These are phyloP conservation scores for Chaetomiaceae sp. DNA, from an alignment of 2,329 filamentous ascomycete species.

Conservation along the genomic window DNA sequence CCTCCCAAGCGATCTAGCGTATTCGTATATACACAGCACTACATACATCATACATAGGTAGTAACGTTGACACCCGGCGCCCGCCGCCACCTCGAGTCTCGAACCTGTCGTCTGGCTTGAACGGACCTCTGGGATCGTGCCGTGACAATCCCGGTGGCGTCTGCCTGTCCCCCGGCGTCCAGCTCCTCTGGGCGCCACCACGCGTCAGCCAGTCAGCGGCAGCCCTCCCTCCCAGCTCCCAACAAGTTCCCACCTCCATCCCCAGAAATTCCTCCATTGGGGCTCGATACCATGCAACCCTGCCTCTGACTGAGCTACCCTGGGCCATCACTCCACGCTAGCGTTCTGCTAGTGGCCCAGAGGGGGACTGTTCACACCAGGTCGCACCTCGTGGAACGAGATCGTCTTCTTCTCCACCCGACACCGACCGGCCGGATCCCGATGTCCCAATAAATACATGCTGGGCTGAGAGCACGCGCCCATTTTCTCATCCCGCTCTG, in stretches of 20 bases:
- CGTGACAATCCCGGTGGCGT: not conserved
- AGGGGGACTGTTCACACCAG: constrained; percentile 4
- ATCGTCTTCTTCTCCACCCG: constrained; percentile 25
- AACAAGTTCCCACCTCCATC: constrained; percentile 4
- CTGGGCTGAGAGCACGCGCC: constrained; percentile 11
- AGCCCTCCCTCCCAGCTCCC: constrained; percentile 1
- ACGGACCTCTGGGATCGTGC: not conserved
- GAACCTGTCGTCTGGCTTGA: not conserved
- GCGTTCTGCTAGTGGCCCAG: constrained; percentile 3
- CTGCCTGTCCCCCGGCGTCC: not conserved
- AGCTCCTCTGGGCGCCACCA: constrained; percentile 12
- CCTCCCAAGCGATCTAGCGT: too few relatives aligned
- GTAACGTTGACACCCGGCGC: not conserved
- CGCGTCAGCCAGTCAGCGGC: constrained; percentile 9
- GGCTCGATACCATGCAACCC: constrained; percentile 12
- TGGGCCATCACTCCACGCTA: not conserved
- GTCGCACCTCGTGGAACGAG: constrained; percentile 17
- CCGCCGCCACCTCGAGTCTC: not conserved
- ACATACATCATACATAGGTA: too few relatives aligned
- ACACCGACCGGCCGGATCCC: constrained; percentile 26
- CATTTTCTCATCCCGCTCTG: constrained; percentile 16
- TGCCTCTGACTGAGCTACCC: constrained; percentile 8
- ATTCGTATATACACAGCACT: too few relatives aligned
- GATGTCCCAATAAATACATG: constrained; percentile 22
- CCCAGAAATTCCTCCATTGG: constrained; percentile 10